Evolutionary conservation across 2,329 filamentous ascomycete genomes (phyloP).

Genomic region (Calonectria pseudoreteaudii): DNA sequence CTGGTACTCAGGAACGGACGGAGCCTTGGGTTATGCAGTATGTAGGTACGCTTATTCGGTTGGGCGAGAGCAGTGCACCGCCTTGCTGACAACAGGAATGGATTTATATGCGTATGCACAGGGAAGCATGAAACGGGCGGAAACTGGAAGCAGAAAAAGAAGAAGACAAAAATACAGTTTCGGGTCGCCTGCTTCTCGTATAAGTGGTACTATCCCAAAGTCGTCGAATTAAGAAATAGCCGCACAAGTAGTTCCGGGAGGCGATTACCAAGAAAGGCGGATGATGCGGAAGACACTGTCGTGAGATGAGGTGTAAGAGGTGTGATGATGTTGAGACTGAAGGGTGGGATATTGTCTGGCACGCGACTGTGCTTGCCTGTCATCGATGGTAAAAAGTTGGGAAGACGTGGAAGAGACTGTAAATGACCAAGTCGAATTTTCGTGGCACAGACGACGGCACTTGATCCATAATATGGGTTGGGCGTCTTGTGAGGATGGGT

Average conservation of each 20-base stretch:
- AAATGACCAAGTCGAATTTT: constrained; percentile 7
- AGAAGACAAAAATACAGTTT: constrained; percentile 8
- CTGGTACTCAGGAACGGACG: neutral
- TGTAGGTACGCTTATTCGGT: constrained; percentile 5
- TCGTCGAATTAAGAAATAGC: constrained; percentile 12
- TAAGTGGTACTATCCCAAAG: constrained; percentile 16
- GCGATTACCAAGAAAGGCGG: constrained; percentile 14
- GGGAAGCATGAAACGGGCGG: neutral
- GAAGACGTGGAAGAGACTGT: constrained; percentile 24
- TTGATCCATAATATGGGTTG: constrained; percentile 27
- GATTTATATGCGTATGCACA: neutral
- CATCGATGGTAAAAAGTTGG: constrained; percentile 20
- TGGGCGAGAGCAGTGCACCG: neutral
- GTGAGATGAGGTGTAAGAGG: constrained; percentile 31
- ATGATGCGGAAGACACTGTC: constrained; percentile 22
- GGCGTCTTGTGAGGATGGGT: constrained; percentile 2
- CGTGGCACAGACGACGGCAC: constrained; percentile 18
- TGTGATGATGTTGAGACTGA: constrained; percentile 22
- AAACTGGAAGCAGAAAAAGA: neutral
- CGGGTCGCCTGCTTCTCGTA: constrained; percentile 21
- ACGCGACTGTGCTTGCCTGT: constrained; percentile 31
- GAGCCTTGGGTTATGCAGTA: constrained; percentile 13
- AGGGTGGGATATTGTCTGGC: constrained; percentile 29
- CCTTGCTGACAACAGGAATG: constrained; percentile 5
- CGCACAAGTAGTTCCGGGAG: neutral